Base-by-base conservation (phyloP, 1,139 yeast species). In the Entelexis paramagnoliae region DNA sequence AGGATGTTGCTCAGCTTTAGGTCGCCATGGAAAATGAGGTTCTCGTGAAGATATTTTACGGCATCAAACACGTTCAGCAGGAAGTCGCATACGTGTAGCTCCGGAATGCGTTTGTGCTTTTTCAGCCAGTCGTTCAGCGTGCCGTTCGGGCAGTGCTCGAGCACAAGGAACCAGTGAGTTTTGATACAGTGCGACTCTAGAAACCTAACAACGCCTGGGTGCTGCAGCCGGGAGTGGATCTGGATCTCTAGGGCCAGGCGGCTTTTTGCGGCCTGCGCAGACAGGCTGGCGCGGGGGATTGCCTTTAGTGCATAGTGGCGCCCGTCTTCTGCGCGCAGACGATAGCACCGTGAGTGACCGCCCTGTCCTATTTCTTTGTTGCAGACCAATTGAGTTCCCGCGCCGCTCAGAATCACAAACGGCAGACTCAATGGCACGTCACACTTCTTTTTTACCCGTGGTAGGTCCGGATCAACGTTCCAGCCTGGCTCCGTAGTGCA, bases 321-420 rank as follows among this genome's bases (percentile, higher is more conserved):
- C 30, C 97, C 97, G 66, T 86, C 95, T 64, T 82, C 84, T 75
- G 91, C 91, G 2, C 26, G 22, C 47, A 44, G 22, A 66, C 88
- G 95, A 70, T 91, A 93, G 67, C 98, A 93, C 65, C 97, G 80
- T 26, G 98, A 98, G 73, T 91, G 93, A 0, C 98, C 98, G 54
- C 99, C 99, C 61, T 62, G 96, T 26, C 98, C 98, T 13, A 55
- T 40, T 24, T 44, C 46, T 20, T 42, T 42, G 46, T 42, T 30
- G 8, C 46, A 30, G 8, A 30, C 9, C 14, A 30, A 13, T 13
- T 14, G 29, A 13, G 13, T 36, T 5, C 36, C 36, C 3, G 46
- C 14, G 28, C 13, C 6, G 36, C 38, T 42, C 2, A 30, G 4
- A 2, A n/a, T 5, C 9, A 16, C 22, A 24, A 42, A 32, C 16